These are phyloP conservation scores for Paraphaeosphaeria sporulosa DNA, from an alignment of 2,329 filamentous ascomycete genomes.

Conservation along the genomic window DNA sequence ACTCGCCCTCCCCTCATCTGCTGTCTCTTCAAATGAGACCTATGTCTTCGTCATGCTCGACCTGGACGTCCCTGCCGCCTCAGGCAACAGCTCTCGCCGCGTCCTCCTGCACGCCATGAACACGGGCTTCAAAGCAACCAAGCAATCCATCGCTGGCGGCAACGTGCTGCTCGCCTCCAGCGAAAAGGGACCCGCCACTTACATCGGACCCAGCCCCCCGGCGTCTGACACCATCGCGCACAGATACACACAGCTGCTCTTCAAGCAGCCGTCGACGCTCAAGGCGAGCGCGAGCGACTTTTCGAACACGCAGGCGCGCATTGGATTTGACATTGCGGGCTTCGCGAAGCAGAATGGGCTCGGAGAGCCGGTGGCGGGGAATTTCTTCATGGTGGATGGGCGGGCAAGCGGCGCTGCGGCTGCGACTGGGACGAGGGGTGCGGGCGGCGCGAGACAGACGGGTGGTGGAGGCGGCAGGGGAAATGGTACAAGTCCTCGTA, in stretches of 20 bases:
- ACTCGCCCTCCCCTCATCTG: constrained; percentile 32
- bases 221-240: constrained; percentile 42
- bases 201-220: constrained; percentile 43
- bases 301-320: constrained; percentile 26
- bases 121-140: constrained; percentile 43
- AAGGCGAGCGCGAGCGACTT: constrained; percentile 33
- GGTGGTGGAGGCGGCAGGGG: constrained; percentile 24
- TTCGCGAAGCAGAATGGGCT: constrained; percentile 38
- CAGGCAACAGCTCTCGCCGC: constrained; percentile 34
- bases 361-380: constrained; percentile 38
- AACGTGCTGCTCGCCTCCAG: constrained; percentile 36
- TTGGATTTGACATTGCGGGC: constrained; percentile 38
- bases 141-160: constrained; percentile 30
- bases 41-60: constrained; percentile 49
- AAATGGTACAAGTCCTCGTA: background rate
- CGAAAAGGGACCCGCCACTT: constrained; percentile 40
- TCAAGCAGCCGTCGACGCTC: constrained; percentile 38
- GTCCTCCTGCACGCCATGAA: constrained; percentile 44
- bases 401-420: constrained; percentile 19
- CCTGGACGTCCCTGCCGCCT: constrained; percentile 41
- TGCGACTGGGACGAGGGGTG: constrained; percentile 16
- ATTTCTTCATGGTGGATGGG: constrained; percentile 48
- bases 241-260: constrained; percentile 46
- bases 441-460: constrained; percentile 20
- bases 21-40: constrained; percentile 26